Base-by-base conservation (phyloP, 768 basidiomycete genomes). In the Rhodotorula sphaerocarpa region DNA sequence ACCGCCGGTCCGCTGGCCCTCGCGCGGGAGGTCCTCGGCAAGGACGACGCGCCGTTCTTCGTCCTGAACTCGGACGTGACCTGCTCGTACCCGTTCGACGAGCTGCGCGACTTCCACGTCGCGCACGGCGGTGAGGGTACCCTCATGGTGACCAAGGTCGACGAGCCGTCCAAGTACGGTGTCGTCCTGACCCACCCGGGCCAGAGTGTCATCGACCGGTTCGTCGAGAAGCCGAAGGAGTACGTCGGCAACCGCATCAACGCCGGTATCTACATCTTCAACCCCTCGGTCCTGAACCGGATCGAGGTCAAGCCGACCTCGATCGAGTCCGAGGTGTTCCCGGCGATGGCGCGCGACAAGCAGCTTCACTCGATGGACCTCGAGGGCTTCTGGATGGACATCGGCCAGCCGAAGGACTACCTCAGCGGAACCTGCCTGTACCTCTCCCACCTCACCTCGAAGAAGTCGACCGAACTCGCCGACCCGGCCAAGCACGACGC, bases 251-350 rank as follows among this genome's bases (percentile, higher is more conserved):
- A 79, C 76, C 70, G 77, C 59, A 78, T 79, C 75, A 79, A 79
- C 74, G 78, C 78, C 61, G 78, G 78, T 73, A 78, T 79, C 74
- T 79, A 79, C 76, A 77, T 79, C 71, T 78, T 79, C 78, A 77
- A 78, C 77, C 78, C 78, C n/a, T 73, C 70, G 44, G 73, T 79
- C 48, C 72, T 79, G 63, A 68, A 77, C 71, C 75, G 78, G 58
- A 79, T 79, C 68, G 76, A 79, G 74, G 76, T 77, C 62, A 75
- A 76, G 68, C 77, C 77, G 21, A 79, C 78, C 14, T 79, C 78
- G 55, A 79, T 79, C 72, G 78, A 79, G 71, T 76, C 75, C 70
- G 78, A 79, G 69, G 74, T 77, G 65, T 79, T 79, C 78, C 78
- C 78, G 41, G 73, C 70, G 31, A 77, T 79, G 57, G 77, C 76